These are phyloP conservation scores for Pythium dissimile DNA, from an alignment of 352 stramenopile species.

Conservation along the genomic window DNA sequence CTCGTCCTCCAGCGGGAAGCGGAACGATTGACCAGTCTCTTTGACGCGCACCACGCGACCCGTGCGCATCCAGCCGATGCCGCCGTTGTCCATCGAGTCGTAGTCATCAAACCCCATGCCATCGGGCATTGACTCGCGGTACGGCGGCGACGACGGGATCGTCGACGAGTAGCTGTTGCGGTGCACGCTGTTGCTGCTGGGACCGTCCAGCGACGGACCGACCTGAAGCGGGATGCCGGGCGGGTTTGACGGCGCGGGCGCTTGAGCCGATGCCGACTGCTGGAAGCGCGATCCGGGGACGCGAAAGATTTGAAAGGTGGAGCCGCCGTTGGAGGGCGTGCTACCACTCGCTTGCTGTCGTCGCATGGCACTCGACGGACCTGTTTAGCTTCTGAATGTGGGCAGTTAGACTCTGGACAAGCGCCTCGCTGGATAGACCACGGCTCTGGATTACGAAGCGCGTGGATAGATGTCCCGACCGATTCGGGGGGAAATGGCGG, in stretches of 20 bases:
- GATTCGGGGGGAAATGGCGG: not conserved
- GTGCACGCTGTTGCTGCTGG: not conserved
- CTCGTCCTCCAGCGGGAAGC: constrained; percentile 64
- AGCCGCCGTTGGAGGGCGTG: constrained; percentile 1
- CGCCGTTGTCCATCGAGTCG: constrained; percentile 41
- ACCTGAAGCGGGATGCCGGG: constrained; percentile 16
- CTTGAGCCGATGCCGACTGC: constrained; percentile 9
- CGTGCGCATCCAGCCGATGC: constrained; percentile 62
- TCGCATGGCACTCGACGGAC: constrained; percentile 10
- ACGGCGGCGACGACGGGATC: constrained; percentile 21
- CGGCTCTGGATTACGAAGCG: not conserved
- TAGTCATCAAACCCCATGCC: constrained; percentile 18
- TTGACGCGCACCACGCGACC: constrained; percentile 70
- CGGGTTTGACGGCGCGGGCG: not conserved
- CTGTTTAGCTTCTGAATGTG: constrained; percentile 5
- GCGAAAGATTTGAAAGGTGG: constrained; percentile 66
- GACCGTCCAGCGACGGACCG: constrained; percentile 17
- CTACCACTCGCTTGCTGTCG: constrained; percentile 17
- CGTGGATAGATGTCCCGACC: too few relatives aligned
- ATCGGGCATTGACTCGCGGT: constrained; percentile 16
- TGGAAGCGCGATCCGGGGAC: constrained; percentile 34
- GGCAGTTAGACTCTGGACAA: constrained; percentile 2
- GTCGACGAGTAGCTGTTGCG: constrained; percentile 26
- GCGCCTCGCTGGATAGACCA: constrained; percentile 5
- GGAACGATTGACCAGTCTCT: constrained; percentile 64